These are phyloP conservation scores for Leccinum proliferum DNA, from an alignment of 1,284 basidiomycete species.

Conservation along the genomic window DNA sequence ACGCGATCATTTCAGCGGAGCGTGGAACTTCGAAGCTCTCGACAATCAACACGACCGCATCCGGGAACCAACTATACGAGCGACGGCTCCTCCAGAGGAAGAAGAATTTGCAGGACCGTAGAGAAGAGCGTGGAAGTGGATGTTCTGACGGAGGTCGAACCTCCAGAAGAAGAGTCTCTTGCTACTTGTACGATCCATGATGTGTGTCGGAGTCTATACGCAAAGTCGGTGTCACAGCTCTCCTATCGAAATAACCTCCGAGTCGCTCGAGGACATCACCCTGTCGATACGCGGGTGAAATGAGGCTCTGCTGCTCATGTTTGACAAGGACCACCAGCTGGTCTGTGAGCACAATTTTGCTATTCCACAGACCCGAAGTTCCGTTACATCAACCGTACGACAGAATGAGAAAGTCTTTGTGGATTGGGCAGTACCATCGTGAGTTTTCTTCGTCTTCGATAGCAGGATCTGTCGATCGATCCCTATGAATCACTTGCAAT, in stretches of 20 bases:
- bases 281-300: conserved; percentile 60
- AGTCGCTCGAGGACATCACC: conserved; percentile 47
- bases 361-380: conserved; percentile 59
- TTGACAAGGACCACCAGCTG: conserved; percentile 52
- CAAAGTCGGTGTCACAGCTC: conserved; percentile 41
- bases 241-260: conserved; percentile 55
- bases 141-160: conserved; percentile 14
- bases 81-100: conserved; percentile 15
- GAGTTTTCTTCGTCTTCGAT: conserved; percentile 8
- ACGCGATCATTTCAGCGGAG: conserved; percentile 24
- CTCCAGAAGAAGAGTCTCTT: conserved; percentile 9
- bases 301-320: conserved; percentile 64
- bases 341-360: conserved; percentile 49
- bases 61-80: conserved; percentile 41
- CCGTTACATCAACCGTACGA: conserved; percentile 67
- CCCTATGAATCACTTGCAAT: conserved; percentile 33
- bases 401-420: conserved; percentile 42
- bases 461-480: conserved; percentile 14
- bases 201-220: neutral
- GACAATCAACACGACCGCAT: conserved; percentile 42
- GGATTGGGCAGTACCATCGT: conserved; percentile 27
- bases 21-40: conserved; percentile 44
- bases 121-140: conserved; percentile 3
- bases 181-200: neutral
- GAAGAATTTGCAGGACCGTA: conserved; percentile 18